A percentile compares a stretch with the other conserved stretches of the same genome.
Evolutionary conservation across 2,329 filamentous ascomycete species (phyloP).

Genomic region (Penicillium rolfsii): DNA sequence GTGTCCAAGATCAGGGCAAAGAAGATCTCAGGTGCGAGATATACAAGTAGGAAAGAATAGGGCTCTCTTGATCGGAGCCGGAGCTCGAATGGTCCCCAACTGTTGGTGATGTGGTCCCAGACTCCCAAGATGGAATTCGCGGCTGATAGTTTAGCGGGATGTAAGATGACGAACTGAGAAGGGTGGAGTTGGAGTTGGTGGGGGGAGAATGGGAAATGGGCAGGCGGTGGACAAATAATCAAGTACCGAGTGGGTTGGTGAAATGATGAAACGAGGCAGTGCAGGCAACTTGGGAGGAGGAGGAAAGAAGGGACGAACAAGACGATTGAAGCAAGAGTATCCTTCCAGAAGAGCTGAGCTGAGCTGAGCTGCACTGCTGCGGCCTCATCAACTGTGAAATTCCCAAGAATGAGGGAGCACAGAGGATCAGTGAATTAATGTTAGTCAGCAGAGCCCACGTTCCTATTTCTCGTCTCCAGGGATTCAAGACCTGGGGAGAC

Average conservation of each 20-base stretch:
- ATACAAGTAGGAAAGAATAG: background rate
- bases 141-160: slow-evolving; percentile 22
- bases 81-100: background rate
- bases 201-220: slow-evolving; percentile 2
- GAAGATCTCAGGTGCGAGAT: background rate
- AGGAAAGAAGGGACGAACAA: background rate
- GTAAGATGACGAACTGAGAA: slow-evolving; percentile 27
- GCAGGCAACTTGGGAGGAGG: background rate
- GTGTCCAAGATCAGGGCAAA: slow-evolving; percentile 8
- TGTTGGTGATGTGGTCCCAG: slow-evolving; percentile 15
- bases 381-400: background rate
- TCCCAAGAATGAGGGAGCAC: background rate
- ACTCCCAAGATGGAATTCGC: slow-evolving; percentile 14
- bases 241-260: background rate
- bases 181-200: slow-evolving; percentile 5
- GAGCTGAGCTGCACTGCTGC: background rate
- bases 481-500: background rate
- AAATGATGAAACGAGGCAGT: background rate
- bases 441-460: slow-evolving; percentile 4
- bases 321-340: background rate
- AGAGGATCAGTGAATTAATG: background rate
- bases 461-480: background rate
- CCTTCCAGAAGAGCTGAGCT: background rate
- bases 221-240: background rate
- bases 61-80: background rate